Base-by-base conservation (phyloP, 208 protist genomes). In the Leishmania arabica region DNA sequence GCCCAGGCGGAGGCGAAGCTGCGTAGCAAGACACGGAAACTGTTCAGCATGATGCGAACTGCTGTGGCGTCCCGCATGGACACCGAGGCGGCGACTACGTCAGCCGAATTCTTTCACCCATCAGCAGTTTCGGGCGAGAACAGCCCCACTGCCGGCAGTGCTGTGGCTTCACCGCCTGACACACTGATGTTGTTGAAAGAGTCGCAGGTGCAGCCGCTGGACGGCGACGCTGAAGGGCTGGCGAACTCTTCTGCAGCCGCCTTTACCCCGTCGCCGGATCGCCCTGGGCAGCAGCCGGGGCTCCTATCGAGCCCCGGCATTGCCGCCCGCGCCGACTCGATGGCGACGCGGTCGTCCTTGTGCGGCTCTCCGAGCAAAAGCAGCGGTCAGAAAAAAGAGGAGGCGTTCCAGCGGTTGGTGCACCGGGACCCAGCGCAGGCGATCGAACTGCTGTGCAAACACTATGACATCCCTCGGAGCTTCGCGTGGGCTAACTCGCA, bases 11-110 rank as follows among this genome's bases (percentile, higher is more conserved):
- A 86, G 56, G 79, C 76, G 47, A 84, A 88, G 40, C 77, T 72
- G 70, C 84, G 80, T 54, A 86, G 83, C 65, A 92, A 90, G 58
- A 85, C 91, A 27, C 83, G 88, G 74, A 89, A 92, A 75, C 90
- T 96, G 54, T 84, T 90, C 62, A 83, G 81, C 34, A 89, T 96
- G 84, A 81, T 96, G 58, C 76, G 88, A n/a, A 84, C 81, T 13
- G 60, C 74, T 54, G 84, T 89, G 56, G 83, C 75, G 58, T 54
- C 78, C 56, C 81, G 73, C 45, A 76, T 82, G 78, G 76, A 80
- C 47, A 69, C 13, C 15, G 73, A 79, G 60, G 69, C 76, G 62
- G 56, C 47, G 45, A 37, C 45, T 2, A 31, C n/a, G 21, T 51
- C 76, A 51, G 21, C 42, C 11, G 37, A 54, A 13, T 72, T 71